Evolutionary conservation across 108 stramenopile species (phyloP).

Genomic region (Licmophora abbreviata): DNA sequence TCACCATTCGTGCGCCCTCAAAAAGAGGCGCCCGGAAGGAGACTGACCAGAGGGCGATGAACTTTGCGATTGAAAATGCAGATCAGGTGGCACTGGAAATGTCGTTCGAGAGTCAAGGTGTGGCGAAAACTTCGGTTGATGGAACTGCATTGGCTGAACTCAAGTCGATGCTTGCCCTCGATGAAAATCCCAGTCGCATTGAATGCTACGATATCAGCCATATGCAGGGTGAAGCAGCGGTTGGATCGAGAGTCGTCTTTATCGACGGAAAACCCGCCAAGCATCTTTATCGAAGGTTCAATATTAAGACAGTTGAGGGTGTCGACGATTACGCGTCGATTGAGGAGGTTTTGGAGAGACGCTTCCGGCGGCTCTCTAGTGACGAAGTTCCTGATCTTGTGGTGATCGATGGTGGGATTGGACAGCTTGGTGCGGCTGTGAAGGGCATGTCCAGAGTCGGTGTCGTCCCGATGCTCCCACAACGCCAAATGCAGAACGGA

Average conservation of each 20-base stretch:
- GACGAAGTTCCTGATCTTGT: conserved; percentile 57
- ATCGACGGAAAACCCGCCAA: conserved; percentile 43
- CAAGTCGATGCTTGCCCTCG: conserved; percentile 25
- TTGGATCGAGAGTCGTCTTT: conserved; percentile 64
- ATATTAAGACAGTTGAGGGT: conserved; percentile 41
- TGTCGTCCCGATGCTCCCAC: conserved; percentile 15
- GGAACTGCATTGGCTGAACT: conserved; percentile 35
- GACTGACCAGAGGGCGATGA: conserved; percentile 29
- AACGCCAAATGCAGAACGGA: background rate
- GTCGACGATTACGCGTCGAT: conserved; percentile 64
- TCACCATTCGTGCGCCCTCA: conserved; percentile 16
- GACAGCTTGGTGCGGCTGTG: conserved; percentile 62
- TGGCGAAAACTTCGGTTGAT: conserved; percentile 19
- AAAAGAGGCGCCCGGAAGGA: conserved; percentile 26
- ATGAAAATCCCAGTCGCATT: conserved; percentile 31
- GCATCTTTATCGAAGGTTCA: conserved; percentile 50
- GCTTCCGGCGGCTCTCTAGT: conserved; percentile 36
- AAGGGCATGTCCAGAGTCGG: conserved; percentile 44
- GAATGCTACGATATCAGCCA: conserved; percentile 80
- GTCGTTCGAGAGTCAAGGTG: conserved; percentile 4
- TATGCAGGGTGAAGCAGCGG: conserved; percentile 48
- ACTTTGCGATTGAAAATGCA: conserved; percentile 44
- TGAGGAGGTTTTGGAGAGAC: conserved; percentile 52
- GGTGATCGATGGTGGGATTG: conserved; percentile 71
- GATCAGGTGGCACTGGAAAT: conserved; percentile 20